phyloP scores from a whole-genome alignment of 805 yeast genomes.

The Schizosaccharomyces osmophilus region DNA sequence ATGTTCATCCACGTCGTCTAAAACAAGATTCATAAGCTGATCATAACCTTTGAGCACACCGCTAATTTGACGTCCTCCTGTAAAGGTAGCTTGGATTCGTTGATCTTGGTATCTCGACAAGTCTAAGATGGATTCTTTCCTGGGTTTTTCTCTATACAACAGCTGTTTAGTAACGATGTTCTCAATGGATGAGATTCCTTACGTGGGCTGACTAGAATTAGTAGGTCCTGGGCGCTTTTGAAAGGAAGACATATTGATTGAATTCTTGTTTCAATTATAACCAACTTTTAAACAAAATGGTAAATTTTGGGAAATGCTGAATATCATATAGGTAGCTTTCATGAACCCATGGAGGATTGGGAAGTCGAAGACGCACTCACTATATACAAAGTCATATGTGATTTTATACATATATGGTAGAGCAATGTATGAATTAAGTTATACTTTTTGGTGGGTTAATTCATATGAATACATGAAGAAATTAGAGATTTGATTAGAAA shows the following conservation, averaged over 20 bases:
- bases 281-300: too few relatives aligned
- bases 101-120: slow-evolving; percentile 53
- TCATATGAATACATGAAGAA: too few relatives aligned
- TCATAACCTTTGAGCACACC: slow-evolving; percentile 81
- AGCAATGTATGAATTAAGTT: too few relatives aligned
- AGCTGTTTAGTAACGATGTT: slow-evolving; percentile 3
- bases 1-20: slow-evolving; percentile 39
- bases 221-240: not conserved
- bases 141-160: slow-evolving; percentile 37
- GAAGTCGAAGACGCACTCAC: too few relatives aligned
- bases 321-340: too few relatives aligned
- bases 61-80: slow-evolving; percentile 53
- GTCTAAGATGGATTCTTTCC: slow-evolving; percentile 72
- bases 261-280: too few relatives aligned
- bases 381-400: too few relatives aligned
- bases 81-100: slow-evolving; percentile 48
- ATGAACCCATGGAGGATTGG: too few relatives aligned
- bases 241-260: not conserved
- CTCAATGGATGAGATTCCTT: not conserved
- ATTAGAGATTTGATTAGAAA: too few relatives aligned
- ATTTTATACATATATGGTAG: too few relatives aligned
- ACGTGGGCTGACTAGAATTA: not conserved
- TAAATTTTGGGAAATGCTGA: too few relatives aligned
- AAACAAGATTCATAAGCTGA: slow-evolving; percentile 69
- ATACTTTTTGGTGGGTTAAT: too few relatives aligned